phyloP scores from a whole-genome alignment of 176 grass and related monocot species.

The Avena insularis region DNA sequence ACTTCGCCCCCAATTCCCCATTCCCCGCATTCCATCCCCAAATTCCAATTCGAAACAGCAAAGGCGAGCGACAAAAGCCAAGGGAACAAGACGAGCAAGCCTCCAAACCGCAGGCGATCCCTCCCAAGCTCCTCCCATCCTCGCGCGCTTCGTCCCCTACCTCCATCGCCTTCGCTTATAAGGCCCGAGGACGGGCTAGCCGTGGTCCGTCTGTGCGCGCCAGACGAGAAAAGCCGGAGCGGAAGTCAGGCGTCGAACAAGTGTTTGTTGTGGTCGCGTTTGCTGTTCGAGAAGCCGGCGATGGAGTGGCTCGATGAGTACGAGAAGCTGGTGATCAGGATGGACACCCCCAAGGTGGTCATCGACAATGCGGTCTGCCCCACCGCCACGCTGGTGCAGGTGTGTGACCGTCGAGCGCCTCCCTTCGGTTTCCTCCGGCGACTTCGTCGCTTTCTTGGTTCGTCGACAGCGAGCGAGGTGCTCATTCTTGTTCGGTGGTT shows the following conservation, averaged over 20 bases:
- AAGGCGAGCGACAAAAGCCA: background rate
- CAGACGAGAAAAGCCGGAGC: background rate
- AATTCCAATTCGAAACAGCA: background rate
- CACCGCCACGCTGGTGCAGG: slow-evolving; percentile 78
- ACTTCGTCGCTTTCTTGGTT: background rate
- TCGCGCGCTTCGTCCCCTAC: background rate
- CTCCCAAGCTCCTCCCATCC: slow-evolving; percentile 34
- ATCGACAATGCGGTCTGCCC: slow-evolving; percentile 92
- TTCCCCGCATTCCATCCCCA: background rate
- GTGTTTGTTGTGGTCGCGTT: background rate
- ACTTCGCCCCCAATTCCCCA: background rate
- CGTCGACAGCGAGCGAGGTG: background rate
- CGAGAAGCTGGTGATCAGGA: slow-evolving; percentile 94
- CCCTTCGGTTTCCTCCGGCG: background rate
- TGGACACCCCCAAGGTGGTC: slow-evolving; percentile 84
- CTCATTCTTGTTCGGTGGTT: background rate
- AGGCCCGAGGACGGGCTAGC: background rate
- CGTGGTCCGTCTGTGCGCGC: background rate
- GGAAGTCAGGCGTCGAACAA: background rate
- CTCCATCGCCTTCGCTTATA: background rate
- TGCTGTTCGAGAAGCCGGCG: background rate
- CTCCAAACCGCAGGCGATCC: slow-evolving; percentile 40
- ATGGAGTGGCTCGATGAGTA: slow-evolving; percentile 98
- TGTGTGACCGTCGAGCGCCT: background rate
- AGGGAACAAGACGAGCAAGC: background rate